Base-by-base conservation (phyloP, 2,329 filamentous ascomycete genomes). In the Curvularia lunata region DNA sequence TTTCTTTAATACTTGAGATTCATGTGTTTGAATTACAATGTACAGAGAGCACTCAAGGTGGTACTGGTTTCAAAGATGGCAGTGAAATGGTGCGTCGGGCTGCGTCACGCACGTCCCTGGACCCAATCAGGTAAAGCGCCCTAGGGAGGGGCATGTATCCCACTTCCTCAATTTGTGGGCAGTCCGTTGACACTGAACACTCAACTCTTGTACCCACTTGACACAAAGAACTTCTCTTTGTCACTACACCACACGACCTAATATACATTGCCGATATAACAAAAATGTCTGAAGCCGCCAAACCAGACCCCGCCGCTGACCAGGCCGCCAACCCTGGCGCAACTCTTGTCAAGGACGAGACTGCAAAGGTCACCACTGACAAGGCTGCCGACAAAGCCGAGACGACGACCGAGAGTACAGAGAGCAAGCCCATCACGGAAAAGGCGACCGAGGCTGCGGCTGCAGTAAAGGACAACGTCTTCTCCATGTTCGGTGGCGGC, bases 401-500 rank as follows among this genome's bases (percentile, higher is more conserved):
- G 40, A 62, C 55, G 21, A 54, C 43, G 21, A 54, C 62, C 21
- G 74, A 77, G 54, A 62, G 68, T 41, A 73, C 73, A 68, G 83
- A 86, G 69, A 80, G 83, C 70, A 85, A 85, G 83, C 80, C 74
- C n/a, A 62, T 72, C 48, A 73, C 75, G 23, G 74, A 77, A 68
- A 74, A 71, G 54, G 72, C 74, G 48, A 73, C 78, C 53, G 75
- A 76, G 42, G 72, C 75, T 23, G 67, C 75, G 2, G 61, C 75
- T 18, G 75, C 79, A 37, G 80, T 80, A 19, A 82, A 82, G 74
- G 80, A 82, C 70, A 82, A 82, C 65, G 91, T 98, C 65, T 98
- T 98, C 84, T 94, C 91, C 79, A 98, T 99, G 95, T 99, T 99
- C 76, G 95, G 95, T 70, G 95, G 95, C 64, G 95, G 95, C 62